Evolutionary conservation across 169 alveolate species (phyloP).

Genomic region (Sarcocystis neurona): DNA sequence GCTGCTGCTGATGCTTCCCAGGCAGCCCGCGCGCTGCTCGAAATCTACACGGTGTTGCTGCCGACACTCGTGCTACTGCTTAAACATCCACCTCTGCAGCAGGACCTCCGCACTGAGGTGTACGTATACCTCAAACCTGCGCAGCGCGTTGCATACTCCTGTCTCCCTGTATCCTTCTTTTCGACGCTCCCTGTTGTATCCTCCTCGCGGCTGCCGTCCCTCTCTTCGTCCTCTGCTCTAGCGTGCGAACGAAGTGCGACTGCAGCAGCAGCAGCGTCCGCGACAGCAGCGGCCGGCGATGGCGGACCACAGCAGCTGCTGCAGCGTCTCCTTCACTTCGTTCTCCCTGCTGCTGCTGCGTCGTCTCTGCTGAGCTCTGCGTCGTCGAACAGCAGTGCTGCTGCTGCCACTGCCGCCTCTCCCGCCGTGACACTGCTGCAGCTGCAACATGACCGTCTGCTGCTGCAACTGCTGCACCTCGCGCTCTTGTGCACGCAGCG

Average conservation of each 20-base stretch:
- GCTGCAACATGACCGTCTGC: slow-evolving; percentile 39
- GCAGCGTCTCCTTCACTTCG: no score
- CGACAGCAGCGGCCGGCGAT: no score
- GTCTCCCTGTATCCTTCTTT: not conserved
- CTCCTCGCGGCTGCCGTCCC: not conserved
- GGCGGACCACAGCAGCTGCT: no score
- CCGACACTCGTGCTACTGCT: slow-evolving; percentile 20
- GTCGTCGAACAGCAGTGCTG: no score
- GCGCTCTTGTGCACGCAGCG: slow-evolving; percentile 37
- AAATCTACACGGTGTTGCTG: not conserved
- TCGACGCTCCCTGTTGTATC: not conserved
- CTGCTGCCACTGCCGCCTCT: not conserved
- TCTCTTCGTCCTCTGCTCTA: slow-evolving; percentile 6
- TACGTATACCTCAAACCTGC: not conserved
- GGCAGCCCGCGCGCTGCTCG: slow-evolving; percentile 8
- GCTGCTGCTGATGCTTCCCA: not conserved
- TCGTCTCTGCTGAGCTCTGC: no score
- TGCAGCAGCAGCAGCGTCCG: slow-evolving; percentile 42
- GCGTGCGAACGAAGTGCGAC: no score
- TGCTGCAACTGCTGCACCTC: slow-evolving; percentile 44
- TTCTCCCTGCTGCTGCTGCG: no score
- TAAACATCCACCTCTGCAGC: not conserved
- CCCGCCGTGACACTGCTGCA: not conserved
- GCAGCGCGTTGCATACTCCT: not conserved
- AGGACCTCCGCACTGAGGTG: not conserved